These are phyloP conservation scores for Aspergillus quadrilineatus DNA, from an alignment of 2,329 filamentous ascomycete species.

Conservation along the genomic window DNA sequence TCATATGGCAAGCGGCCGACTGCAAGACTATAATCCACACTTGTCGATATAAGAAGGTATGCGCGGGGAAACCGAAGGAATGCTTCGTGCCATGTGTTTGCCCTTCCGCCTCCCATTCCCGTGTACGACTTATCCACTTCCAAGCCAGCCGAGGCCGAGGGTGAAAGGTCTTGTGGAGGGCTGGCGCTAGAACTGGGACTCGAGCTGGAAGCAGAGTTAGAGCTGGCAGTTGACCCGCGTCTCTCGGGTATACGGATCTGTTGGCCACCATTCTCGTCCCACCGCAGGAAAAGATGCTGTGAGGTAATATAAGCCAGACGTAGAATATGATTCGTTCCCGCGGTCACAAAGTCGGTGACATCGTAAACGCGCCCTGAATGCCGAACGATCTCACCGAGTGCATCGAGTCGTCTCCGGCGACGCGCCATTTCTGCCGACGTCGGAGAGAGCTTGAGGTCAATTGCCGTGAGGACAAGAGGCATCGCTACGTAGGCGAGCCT, in stretches of 20 bases:
- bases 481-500: constrained; percentile 29
- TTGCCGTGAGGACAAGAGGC: constrained; percentile 29
- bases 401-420: constrained; percentile 21
- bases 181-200: background rate
- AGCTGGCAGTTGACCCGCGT: background rate
- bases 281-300: constrained; percentile 24
- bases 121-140: no score
- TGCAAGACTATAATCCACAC: constrained; percentile 26
- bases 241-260: background rate
- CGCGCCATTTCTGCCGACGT: constrained; percentile 16
- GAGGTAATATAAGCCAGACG: constrained; percentile 27
- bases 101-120: no score
- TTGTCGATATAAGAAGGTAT: constrained; percentile 29
- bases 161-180: background rate
- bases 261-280: background rate
- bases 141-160: no score
- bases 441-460: constrained; percentile 30
- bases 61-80: constrained; percentile 26
- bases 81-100: constrained; percentile 23
- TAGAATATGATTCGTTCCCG: constrained; percentile 26
- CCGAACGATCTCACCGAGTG: constrained; percentile 24
- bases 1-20: constrained; percentile 24
- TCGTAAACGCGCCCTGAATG: constrained; percentile 26
- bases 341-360: constrained; percentile 28
- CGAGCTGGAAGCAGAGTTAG: background rate